Evolutionary conservation across 2,329 filamentous ascomycete genomes (phyloP).

Genomic region (Pyrenophora tritici-repentis): DNA sequence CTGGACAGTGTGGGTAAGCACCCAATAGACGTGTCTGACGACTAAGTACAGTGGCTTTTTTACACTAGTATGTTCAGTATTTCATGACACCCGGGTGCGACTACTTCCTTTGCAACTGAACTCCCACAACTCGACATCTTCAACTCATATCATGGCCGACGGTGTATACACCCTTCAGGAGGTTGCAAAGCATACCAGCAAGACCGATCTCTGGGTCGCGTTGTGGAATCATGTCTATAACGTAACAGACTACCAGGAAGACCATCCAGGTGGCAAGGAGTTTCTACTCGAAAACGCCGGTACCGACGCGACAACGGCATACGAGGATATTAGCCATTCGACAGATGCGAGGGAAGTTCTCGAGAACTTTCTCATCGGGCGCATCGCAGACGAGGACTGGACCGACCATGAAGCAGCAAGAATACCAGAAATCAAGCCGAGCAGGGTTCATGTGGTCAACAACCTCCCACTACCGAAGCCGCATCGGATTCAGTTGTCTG

Average conservation of each 20-base stretch:
- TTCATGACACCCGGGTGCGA: too few relatives aligned
- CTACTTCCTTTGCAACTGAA: too few relatives aligned
- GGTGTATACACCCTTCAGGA: constrained; percentile 18
- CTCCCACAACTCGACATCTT: background rate
- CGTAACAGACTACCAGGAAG: constrained; percentile 61
- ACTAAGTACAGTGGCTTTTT: too few relatives aligned
- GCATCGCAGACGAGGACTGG: constrained; percentile 20
- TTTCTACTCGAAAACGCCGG: constrained; percentile 51
- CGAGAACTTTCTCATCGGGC: constrained; percentile 43
- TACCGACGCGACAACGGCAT: constrained; percentile 51
- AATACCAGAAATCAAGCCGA: constrained; percentile 41
- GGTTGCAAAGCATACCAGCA: constrained; percentile 57
- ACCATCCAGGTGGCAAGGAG: constrained; percentile 59
- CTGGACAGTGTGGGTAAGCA: too few relatives aligned
- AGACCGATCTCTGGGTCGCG: constrained; percentile 59
- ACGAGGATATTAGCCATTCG: constrained; percentile 54
- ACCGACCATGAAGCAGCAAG: constrained; percentile 36
- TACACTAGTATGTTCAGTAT: too few relatives aligned
- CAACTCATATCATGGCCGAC: constrained; percentile 13
- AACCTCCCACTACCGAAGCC: constrained; percentile 19
- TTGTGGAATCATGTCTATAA: constrained; percentile 58
- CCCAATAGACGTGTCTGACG: too few relatives aligned
- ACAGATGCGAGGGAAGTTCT: constrained; percentile 54
- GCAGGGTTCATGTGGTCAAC: constrained; percentile 14
- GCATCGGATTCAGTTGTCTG: constrained; percentile 5